Base-by-base conservation (phyloP, 495 filamentous ascomycete species). In the Daldinia vernicosa region DNA sequence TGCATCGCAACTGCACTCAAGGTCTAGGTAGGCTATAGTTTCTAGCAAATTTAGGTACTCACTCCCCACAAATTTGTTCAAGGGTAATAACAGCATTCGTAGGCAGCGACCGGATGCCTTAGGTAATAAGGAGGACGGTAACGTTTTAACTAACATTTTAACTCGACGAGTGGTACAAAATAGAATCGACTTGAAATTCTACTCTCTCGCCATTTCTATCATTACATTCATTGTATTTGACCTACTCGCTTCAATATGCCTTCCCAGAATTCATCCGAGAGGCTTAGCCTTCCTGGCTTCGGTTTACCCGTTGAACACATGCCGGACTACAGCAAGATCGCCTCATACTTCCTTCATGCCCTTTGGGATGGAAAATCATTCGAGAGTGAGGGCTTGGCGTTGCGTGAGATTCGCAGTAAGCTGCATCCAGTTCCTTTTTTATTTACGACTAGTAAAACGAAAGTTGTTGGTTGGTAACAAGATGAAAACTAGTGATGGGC, bases 401-500 rank as follows among this genome's bases (percentile, higher is more conserved):
- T 53, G 6, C 60, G 47, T 17, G 60, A 53, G 24, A 17, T 53
- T 26, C 45, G 60, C 50, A 53, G 58, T 53, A 17, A 53, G 45
- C 45, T 8, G 17, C 17, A 47, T 47, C 8, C 11, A 6, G 32
- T 33, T 32, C 30, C 30, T 32, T 32, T 11, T 32, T 11, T 32
- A 32, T 32, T 32, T 32, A 32, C 8, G 30, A 32, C 30, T 32
- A 32, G 30, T 11, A 7, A 26, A 51, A 51, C 12, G 7, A 51
- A 26, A 26, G 19, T 26, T 5, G 3, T 51, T 22, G 5, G 3
- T 51, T 22, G 5, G 12, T 51, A 51, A 51, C 45, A 22, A 35
- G 17, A 57, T 8, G 26, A 8, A 37, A 35, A 17, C 12, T 59
- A 59, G 56, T 83, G 79, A 71, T 81, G 43, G 50, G 65, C 3